Base-by-base conservation (phyloP, 371 early-diverging fungal genomes). In the Sanchytrium tribonematis region DNA sequence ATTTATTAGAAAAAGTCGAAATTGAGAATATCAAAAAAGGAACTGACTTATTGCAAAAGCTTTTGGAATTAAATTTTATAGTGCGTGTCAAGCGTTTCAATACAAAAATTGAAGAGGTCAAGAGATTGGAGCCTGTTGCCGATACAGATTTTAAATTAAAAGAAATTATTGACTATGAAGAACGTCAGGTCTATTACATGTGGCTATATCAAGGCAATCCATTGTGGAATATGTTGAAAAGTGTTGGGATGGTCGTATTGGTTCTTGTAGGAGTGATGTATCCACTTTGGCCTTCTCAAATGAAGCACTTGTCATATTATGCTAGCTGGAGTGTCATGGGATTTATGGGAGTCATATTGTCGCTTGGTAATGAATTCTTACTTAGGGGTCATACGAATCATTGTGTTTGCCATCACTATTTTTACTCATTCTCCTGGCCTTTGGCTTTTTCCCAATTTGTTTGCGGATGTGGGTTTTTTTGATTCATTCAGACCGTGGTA, bases 371-470 rank as follows among this genome's bases (percentile, higher is more conserved):
- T n/a, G n/a, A n/a, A n/a, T n/a, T n/a, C n/a, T n/a, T n/a, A n/a
- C n/a, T n/a, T n/a, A n/a, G n/a, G n/a, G n/a, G 81, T 98, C 68
- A 78, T 98, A 29, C 83, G 99, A 28, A 76, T 95, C 67, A 84
- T 96, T 67, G 73, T 98, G 29, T 98, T 88, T 80, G 73, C 88
- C 68, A 80, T 88, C 28, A 84, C 91, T 67, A 82, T 86, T 68
- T 78, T 86, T 16, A 76, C 84, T 1, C 79, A 85, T 31, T 85
- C 90, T 32, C 87, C 88, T 69, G 93, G 94, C 48, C 84, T 97
- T 73, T 98, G 98, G 99, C 75, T 99, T n/a, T 98, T 97, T 82
- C 99, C 98, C 32, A 97, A 98, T 74, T 77, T 99, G 72, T 98
- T 95, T 80, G 98, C 88, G 68, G 99, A 99, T 74, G 90, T 89